Evolutionary conservation across 768 basidiomycete species (phyloP), one percentile per base, ranked within the genome.

Genomic region (Rhodotorula graminis): DNA sequence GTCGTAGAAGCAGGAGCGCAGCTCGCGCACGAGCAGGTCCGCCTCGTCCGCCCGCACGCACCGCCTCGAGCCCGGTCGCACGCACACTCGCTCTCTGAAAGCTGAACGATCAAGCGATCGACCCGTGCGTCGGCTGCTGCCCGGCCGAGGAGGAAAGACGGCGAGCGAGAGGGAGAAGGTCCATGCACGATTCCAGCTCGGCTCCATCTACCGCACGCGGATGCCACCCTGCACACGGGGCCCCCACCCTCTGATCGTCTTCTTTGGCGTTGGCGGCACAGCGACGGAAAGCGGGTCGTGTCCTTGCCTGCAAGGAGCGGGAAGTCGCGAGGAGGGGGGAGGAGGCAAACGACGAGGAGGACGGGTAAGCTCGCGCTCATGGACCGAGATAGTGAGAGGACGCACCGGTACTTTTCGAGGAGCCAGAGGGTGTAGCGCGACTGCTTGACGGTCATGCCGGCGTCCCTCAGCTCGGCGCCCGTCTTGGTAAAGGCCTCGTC

Each of bases 401-500:
- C 69, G 59, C 27, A 70, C 69, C 69, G 46, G 64, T 49, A 70
- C 60, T 52, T 46, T n/a, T 70, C 69, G 29, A 70, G 27, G 58
- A 70, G 29, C 69, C 69, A 65, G n/a, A 70, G 60, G 29, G 31
- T 23, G 46, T 70, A 70, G 50, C 64, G 23, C 16, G 52, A 21
- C 50, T 70, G 59, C 58, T 61, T 46, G 31, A 50, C 27, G 2
- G 42, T 44, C 69, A 70, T 58, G 33, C 69, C 69, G 16, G 55
- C 44, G 27, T 70, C 69, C 21, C 60, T 21, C 52, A 65, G 27
- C 31, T 70, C 46, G 11, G 29, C 29, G 44, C 52, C 19, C 44
- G 64, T 56, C 59, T 65, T 65, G 52, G 44, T 29, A 42, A 70
- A 70, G 12, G 65, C 44, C n/a, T 49, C 69, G 4, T 12, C 4